Evolutionary conservation across 2,329 filamentous ascomycete genomes (phyloP).

Genomic region (Chrysosporium keratinophilum): DNA sequence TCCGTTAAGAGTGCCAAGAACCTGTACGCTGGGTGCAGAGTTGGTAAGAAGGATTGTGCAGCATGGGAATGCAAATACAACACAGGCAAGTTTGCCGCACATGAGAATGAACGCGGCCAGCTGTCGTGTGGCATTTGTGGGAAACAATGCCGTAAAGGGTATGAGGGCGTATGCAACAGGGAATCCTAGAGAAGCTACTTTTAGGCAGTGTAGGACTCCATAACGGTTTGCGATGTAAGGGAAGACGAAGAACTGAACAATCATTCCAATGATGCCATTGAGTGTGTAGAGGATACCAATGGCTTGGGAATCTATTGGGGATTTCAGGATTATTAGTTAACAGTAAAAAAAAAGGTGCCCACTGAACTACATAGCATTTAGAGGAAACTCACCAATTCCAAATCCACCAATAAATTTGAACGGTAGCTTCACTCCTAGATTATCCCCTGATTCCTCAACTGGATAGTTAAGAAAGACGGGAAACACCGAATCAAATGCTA

Average conservation of each 20-base stretch:
- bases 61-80: slow-evolving; percentile 81
- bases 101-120: slow-evolving; percentile 55
- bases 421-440: slow-evolving; percentile 53
- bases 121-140: slow-evolving; percentile 44
- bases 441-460: slow-evolving; percentile 42
- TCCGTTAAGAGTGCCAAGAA: slow-evolving; percentile 83
- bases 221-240: slow-evolving; percentile 61
- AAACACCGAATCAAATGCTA: slow-evolving; percentile 78
- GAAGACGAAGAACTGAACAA: slow-evolving; percentile 80
- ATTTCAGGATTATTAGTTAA: neutral
- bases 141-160: slow-evolving; percentile 63
- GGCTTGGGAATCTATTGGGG: slow-evolving; percentile 49
- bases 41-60: slow-evolving; percentile 86
- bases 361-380: neutral
- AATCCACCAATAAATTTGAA: slow-evolving; percentile 79
- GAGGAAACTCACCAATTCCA: slow-evolving; percentile 43
- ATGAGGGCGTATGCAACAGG: slow-evolving; percentile 71
- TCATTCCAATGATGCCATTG: slow-evolving; percentile 67
- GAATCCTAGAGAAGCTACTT: slow-evolving; percentile 54
- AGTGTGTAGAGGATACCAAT: slow-evolving; percentile 81
- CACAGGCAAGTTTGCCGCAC: slow-evolving; percentile 60
- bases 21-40: slow-evolving; percentile 60
- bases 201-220: slow-evolving; percentile 65
- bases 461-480: slow-evolving; percentile 82
- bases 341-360: neutral